These are phyloP conservation scores for Macrotyloma uniflorum DNA, from an alignment of 306 rosid species.

Conservation along the genomic window DNA sequence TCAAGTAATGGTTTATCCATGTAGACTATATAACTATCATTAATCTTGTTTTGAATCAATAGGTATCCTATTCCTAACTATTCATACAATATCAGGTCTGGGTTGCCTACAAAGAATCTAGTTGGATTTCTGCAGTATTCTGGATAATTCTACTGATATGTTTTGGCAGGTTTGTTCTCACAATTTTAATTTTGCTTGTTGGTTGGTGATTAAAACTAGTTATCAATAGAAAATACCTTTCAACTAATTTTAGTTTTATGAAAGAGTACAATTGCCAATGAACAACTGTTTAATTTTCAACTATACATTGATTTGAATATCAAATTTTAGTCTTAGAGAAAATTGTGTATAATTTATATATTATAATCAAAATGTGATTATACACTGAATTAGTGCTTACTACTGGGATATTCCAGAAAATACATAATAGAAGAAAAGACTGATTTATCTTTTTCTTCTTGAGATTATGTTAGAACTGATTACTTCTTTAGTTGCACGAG, in stretches of 20 bases:
- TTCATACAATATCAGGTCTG: conserved; percentile 64
- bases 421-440: background rate
- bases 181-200: conserved; percentile 23
- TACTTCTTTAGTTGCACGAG: background rate
- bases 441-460: background rate
- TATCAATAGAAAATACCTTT: conserved; percentile 12
- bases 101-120: conserved; percentile 80
- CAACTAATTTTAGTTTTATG: conserved; percentile 15
- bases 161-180: conserved; percentile 76
- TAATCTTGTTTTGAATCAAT: conserved; percentile 23
- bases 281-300: background rate
- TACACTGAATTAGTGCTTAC: background rate
- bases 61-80: conserved; percentile 18
- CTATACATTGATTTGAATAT: background rate
- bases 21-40: background rate
- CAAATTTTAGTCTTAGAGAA: background rate
- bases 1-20: background rate
- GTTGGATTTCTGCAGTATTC: conserved; percentile 57
- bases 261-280: background rate
- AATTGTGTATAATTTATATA: background rate
- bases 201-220: conserved; percentile 13
- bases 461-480: background rate
- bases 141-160: conserved; percentile 75
- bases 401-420: background rate
- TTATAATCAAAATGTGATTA: background rate